A percentile compares a stretch with the other conserved stretches of the same genome.
Evolutionary conservation across 495 filamentous ascomycete genomes (phyloP).

Genomic region (Penicillium malachiteum): DNA sequence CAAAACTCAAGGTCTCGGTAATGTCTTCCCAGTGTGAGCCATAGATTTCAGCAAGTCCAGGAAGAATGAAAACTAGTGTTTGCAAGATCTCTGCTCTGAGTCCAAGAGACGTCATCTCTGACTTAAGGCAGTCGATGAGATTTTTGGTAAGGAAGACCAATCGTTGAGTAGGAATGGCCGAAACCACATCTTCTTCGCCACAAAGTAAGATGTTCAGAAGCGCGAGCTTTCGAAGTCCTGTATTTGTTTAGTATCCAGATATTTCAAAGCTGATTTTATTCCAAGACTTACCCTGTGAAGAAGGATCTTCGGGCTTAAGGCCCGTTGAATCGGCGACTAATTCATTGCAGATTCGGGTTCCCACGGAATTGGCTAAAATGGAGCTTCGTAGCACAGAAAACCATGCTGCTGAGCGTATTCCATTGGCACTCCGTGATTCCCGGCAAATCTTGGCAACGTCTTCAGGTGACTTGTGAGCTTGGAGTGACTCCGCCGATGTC

Average conservation of each 20-base stretch:
- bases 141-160: conserved; percentile 81
- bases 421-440: conserved; percentile 37
- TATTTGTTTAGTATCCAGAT: conserved; percentile 16
- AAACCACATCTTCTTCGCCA: conserved; percentile 47
- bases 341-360: conserved; percentile 55
- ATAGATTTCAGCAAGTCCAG: conserved; percentile 72
- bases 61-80: conserved; percentile 62
- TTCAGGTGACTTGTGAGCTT: conserved; percentile 29
- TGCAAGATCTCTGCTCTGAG: conserved; percentile 57
- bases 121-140: conserved; percentile 66
- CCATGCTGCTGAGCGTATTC: conserved; percentile 41
- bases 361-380: conserved; percentile 36
- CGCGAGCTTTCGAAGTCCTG: conserved; percentile 53
- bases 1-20: conserved; percentile 54
- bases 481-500: conserved; percentile 24
- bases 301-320: conserved; percentile 40
- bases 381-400: conserved; percentile 34
- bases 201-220: conserved; percentile 59
- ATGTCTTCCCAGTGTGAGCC: conserved; percentile 79
- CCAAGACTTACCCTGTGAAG: conserved; percentile 38
- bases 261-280: background rate
- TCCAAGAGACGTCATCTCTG: conserved; percentile 39
- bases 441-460: conserved; percentile 36
- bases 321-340: conserved; percentile 60
- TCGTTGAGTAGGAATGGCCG: conserved; percentile 70